Percentiles rank a stretch among this genome's conserved stretches.
Conservation (phyloP, 768 basidiomycete species). For the Suillus brevipes region DNA sequence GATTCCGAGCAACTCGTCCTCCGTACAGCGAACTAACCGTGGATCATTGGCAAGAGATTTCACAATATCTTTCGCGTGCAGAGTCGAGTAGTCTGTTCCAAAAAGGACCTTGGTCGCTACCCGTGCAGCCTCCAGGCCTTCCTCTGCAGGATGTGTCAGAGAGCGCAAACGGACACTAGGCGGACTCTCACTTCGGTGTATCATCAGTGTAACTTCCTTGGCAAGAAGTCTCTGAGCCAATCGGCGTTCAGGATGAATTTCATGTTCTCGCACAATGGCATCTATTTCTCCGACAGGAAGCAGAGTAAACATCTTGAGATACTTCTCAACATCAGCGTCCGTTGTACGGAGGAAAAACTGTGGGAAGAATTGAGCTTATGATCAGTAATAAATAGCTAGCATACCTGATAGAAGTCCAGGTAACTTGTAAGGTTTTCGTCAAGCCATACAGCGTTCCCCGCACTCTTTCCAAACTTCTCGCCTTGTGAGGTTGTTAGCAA, state of each 20-base stretch:
- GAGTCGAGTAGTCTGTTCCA: conserved; percentile 35
- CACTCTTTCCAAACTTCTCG: conserved; percentile 97
- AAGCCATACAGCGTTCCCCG: conserved; percentile 94
- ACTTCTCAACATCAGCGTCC: conserved; percentile 78
- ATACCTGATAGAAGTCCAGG: conserved; percentile 93
- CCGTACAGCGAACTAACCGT: conserved; percentile 54
- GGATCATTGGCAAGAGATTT: conserved; percentile 65
- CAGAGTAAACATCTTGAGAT: conserved; percentile 83
- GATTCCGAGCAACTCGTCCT: conserved; percentile 50
- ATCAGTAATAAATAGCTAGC: conserved; percentile 12
- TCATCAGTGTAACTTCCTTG: conserved; percentile 57
- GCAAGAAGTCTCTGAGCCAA: conserved; percentile 54
- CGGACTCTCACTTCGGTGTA: conserved; percentile 51
- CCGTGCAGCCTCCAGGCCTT: conserved; percentile 42
- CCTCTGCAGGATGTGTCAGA: conserved; percentile 28
- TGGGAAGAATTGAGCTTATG: not conserved
- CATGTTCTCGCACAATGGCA: conserved; percentile 56
- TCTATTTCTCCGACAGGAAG: conserved; percentile 59
- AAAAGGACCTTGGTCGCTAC: conserved; percentile 49
- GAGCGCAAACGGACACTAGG: not conserved
- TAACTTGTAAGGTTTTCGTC: conserved; percentile 76
- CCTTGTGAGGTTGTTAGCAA: conserved; percentile 86
- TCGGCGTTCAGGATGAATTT: conserved; percentile 48
- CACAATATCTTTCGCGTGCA: conserved; percentile 58
- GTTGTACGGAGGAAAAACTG: conserved; percentile 88